These are phyloP conservation scores for Prunus campanulata DNA, from an alignment of 306 rosid genomes.

Conservation along the genomic window DNA sequence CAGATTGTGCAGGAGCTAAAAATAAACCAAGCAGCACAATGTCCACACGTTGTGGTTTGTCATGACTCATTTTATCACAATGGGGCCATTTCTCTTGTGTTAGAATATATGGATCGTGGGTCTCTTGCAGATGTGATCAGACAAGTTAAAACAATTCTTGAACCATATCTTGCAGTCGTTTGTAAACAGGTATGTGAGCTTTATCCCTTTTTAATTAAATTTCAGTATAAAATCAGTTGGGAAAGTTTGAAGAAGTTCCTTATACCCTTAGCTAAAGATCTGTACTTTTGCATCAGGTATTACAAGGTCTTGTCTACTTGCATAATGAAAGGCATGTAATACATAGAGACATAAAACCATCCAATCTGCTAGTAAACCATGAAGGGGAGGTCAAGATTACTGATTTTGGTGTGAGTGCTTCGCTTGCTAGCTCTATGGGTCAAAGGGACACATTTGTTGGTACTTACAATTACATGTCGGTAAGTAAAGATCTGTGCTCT, in stretches of 20 bases:
- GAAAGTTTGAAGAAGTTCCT: background rate
- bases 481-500: slow-evolving; percentile 34
- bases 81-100: slow-evolving; percentile 84
- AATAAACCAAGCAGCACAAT: slow-evolving; percentile 96
- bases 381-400: slow-evolving; percentile 97
- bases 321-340: slow-evolving; percentile 92
- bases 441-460: slow-evolving; percentile 98
- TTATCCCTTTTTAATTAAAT: slow-evolving; percentile 5
- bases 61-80: slow-evolving; percentile 94
- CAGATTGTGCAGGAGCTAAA: slow-evolving; percentile 98
- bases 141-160: slow-evolving; percentile 93
- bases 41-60: slow-evolving; percentile 90
- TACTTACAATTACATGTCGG: slow-evolving; percentile 99
- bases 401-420: slow-evolving; percentile 98
- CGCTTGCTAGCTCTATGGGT: slow-evolving; percentile 94
- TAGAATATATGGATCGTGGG: slow-evolving; percentile 99
- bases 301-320: slow-evolving; percentile 93
- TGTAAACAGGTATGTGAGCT: slow-evolving; percentile 79
- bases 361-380: slow-evolving; percentile 92
- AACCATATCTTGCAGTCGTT: slow-evolving; percentile 96
- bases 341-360: slow-evolving; percentile 96
- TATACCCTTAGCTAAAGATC: slow-evolving; percentile 11
- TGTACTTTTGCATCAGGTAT: slow-evolving; percentile 51
- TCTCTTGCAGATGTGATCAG: slow-evolving; percentile 80
- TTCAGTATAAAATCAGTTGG: background rate